Base-by-base conservation (phyloP, 768 basidiomycete species). In the Leucocoprinus birnbaumii region DNA sequence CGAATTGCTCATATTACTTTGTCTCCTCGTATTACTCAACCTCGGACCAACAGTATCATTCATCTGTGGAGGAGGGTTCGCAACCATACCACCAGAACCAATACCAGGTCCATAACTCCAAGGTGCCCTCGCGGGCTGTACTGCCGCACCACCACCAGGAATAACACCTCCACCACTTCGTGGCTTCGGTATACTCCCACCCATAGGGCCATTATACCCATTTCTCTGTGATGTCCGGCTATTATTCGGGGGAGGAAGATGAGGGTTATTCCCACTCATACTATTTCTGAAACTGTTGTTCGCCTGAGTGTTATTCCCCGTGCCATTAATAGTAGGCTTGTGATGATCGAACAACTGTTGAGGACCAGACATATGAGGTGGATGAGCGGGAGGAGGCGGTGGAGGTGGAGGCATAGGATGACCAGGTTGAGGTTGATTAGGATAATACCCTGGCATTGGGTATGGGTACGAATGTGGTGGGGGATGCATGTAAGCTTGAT, bases 71-170 rank as follows among this genome's bases (percentile, higher is more conserved):
- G 62, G 65, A 2, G 68, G 38, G n/a, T 11, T 62, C 57, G 69
- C 27, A 62, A 71, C 57, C 45, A 69, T 68, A 1, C 80, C 81
- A 22, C 79, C 75, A 61, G 75, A 73, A 16, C 81, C 73, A 34
- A 80, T 66, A 11, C 85, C 85, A 61, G 85, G 80, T 1, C 87
- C 87, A 62, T 82, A 88, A 65, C 80, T 89, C 86, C 87, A 89
- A n/a, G 80, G 70, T 47, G 75, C 69, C 47, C 81, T 71, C 19
- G 77, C 69, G 46, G 77, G 54, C 11, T 48, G 72, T 9, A 76
- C 73, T 19, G 74, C 67, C 8, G 9, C 38, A 38, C 38, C 38
- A 10, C 38, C 38, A 38, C n/a, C n/a, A n/a, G n/a, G n/a, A n/a
- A n/a, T n/a, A n/a, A 11, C 13, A 38, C 13, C n/a, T 11, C 38